Base-by-base conservation (phyloP, 2,329 filamentous ascomycete genomes). In the Colletotrichum viniferum region DNA sequence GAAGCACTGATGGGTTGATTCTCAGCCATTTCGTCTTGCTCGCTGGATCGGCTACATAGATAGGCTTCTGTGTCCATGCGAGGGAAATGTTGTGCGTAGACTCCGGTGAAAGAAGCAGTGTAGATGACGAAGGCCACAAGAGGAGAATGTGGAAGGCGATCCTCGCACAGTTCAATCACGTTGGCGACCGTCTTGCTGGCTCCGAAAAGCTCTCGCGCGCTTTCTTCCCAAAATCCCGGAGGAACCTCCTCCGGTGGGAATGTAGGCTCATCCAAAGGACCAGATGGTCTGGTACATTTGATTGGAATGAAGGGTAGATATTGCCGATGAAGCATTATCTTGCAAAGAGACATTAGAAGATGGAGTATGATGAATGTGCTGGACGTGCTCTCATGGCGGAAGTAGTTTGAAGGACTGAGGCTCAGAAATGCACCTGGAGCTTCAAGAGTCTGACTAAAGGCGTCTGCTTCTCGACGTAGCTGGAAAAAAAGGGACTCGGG, bases 351-450 rank as follows among this genome's bases (percentile, higher is more conserved):
- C 75, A 91, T 89, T 1, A 94, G 88, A 77, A 92, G 91, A 78
- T 95, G 93, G 69, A 95, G 84, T 7, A 93, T 87, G 12, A 92
- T 89, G 79, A 92, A 95, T 6, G 90, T 88, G 60, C 91, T 92
- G 2, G 91, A 91, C 70, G 91, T 88, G 75, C 90, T 91, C 78
- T 93, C 91, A 79, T 94, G 92, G 26, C 90, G 91, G 78, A 91
- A 90, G 58, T 92, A 92, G 80, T 94, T 94, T 61, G 87, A 87
- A 10, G 87, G 84, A 3, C 88, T 92, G 63, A 93, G 87, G 26
- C 24, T 65, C 3, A 71, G 14, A 34, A 60, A 60, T 6, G 24
- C 9, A 5, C 60, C 61, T 0, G 92, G 92, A 4, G 16, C 61
- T 18, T 71, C 61, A 0, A 94, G 85, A 7, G 82, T 80, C 0